phyloP scores from a whole-genome alignment of 1,284 basidiomycete genomes.

The Mixia osmundae region DNA sequence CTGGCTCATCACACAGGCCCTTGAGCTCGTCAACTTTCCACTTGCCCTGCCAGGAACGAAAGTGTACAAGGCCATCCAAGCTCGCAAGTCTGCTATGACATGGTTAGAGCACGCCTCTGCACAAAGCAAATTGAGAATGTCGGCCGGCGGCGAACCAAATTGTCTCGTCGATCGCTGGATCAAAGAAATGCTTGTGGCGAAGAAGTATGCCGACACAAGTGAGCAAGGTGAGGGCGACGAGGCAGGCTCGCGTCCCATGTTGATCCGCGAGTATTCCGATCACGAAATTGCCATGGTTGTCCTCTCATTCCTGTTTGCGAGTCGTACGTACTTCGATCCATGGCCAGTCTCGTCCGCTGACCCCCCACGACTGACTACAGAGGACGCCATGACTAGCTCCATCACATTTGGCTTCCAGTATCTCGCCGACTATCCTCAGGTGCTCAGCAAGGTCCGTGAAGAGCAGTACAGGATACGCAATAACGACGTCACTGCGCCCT shows the following conservation, averaged over 20 bases:
- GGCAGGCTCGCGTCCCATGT: slow-evolving; percentile 28
- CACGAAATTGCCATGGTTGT: slow-evolving; percentile 91
- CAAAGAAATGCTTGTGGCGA: slow-evolving; percentile 36
- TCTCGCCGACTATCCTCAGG: slow-evolving; percentile 71
- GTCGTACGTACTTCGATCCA: slow-evolving; percentile 24
- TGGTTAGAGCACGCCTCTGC: slow-evolving; percentile 60
- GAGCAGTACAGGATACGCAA: slow-evolving; percentile 70
- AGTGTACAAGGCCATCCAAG: slow-evolving; percentile 80
- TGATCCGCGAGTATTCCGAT: slow-evolving; percentile 59
- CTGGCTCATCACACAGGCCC: slow-evolving; percentile 82
- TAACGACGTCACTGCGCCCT: slow-evolving; percentile 50
- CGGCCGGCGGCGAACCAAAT: slow-evolving; percentile 50
- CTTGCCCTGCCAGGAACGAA: slow-evolving; percentile 89
- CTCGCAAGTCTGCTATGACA: slow-evolving; percentile 65
- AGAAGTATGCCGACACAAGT: slow-evolving; percentile 22
- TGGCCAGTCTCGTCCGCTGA: neutral
- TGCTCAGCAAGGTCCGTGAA: slow-evolving; percentile 67
- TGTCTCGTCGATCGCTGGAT: slow-evolving; percentile 92
- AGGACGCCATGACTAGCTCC: slow-evolving; percentile 64
- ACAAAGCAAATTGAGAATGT: slow-evolving; percentile 63
- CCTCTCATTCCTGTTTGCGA: slow-evolving; percentile 80
- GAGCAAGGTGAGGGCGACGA: slow-evolving; percentile 39
- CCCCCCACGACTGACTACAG: no score
- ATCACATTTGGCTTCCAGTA: slow-evolving; percentile 89
- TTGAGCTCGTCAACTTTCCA: slow-evolving; percentile 98